These are phyloP conservation scores for Penicillium sp. DNA, from an alignment of 2,329 filamentous ascomycete genomes.

Conservation along the genomic window DNA sequence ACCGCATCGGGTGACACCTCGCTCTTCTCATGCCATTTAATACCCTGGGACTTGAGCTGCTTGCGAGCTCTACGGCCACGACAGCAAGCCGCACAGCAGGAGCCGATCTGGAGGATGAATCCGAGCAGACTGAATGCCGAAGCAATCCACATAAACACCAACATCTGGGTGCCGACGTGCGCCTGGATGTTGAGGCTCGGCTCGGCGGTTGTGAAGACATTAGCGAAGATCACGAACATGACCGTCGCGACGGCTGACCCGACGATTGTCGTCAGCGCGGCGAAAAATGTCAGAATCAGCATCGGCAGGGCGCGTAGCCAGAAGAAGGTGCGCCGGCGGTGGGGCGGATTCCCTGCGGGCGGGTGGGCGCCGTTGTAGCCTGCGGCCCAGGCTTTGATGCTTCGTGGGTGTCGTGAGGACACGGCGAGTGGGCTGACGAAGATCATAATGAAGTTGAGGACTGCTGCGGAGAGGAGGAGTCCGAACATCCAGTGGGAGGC, in stretches of 20 bases:
- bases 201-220: conserved; percentile 66
- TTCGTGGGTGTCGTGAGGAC: conserved; percentile 39
- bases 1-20: not conserved
- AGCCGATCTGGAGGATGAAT: conserved; percentile 69
- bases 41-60: conserved; percentile 26
- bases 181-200: conserved; percentile 73
- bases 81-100: conserved; percentile 67
- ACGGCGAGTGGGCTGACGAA: conserved; percentile 58
- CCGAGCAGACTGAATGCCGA: conserved; percentile 64
- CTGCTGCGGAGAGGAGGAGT: conserved; percentile 71
- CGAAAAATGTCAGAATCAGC: conserved; percentile 64
- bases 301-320: conserved; percentile 61
- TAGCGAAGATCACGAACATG: conserved; percentile 78
- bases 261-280: conserved; percentile 65
- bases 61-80: conserved; percentile 40
- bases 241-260: conserved; percentile 75
- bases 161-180: conserved; percentile 68
- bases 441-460: conserved; percentile 70
- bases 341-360: conserved; percentile 26
- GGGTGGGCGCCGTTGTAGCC: conserved; percentile 8
- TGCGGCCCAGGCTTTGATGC: conserved; percentile 30
- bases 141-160: conserved; percentile 87
- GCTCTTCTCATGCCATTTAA: conserved; percentile 17
- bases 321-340: conserved; percentile 38
- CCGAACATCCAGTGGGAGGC: conserved; percentile 86